A percentile compares a stretch with the other conserved stretches of the same genome.
Evolutionary conservation across 352 stramenopile genomes (phyloP).

Genomic region (Phytophthora megakarya): DNA sequence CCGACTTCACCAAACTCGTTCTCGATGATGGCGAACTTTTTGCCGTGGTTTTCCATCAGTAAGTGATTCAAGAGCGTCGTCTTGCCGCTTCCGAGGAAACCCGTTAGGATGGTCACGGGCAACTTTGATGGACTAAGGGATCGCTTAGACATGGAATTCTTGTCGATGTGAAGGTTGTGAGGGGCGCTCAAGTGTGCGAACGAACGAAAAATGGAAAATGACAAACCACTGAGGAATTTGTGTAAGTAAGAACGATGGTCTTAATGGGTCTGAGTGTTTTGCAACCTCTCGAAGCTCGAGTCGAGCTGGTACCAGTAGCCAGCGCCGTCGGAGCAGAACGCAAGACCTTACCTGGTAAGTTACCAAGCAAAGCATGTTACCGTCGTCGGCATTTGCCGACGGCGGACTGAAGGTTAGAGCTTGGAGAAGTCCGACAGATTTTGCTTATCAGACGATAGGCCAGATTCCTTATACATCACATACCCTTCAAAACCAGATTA

Average conservation of each 20-base stretch:
- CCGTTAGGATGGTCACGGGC: slow-evolving; percentile 92
- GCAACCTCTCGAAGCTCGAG: too few species aligned
- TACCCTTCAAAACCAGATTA: too few species aligned
- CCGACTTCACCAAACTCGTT: slow-evolving; percentile 96
- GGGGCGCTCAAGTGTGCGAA: slow-evolving; percentile 8
- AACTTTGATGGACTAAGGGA: slow-evolving; percentile 39
- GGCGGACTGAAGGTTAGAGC: background rate
- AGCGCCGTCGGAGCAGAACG: slow-evolving; percentile 21
- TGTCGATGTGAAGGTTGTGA: slow-evolving; percentile 14
- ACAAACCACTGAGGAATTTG: slow-evolving; percentile 8
- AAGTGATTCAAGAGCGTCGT: slow-evolving; percentile 96
- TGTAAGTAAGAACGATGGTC: background rate
- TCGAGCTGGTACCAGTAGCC: background rate
- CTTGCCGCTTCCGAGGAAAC: slow-evolving; percentile 93
- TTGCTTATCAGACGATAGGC: background rate
- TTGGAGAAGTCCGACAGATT: background rate
- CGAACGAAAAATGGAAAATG: slow-evolving; percentile 29
- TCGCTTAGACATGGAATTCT: slow-evolving; percentile 40
- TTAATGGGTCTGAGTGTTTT: slow-evolving; percentile 1
- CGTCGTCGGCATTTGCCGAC: slow-evolving; percentile 12
- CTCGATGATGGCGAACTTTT: slow-evolving; percentile 96
- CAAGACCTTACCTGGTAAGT: background rate
- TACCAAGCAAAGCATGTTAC: background rate
- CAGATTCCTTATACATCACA: too few species aligned
- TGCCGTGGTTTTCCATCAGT: slow-evolving; percentile 86